A percentile compares a stretch with the other conserved stretches of the same genome.
These are phyloP conservation scores for Rhizophagus clarus DNA, from an alignment of 192 early-diverging fungal species.

Conservation along the genomic window DNA sequence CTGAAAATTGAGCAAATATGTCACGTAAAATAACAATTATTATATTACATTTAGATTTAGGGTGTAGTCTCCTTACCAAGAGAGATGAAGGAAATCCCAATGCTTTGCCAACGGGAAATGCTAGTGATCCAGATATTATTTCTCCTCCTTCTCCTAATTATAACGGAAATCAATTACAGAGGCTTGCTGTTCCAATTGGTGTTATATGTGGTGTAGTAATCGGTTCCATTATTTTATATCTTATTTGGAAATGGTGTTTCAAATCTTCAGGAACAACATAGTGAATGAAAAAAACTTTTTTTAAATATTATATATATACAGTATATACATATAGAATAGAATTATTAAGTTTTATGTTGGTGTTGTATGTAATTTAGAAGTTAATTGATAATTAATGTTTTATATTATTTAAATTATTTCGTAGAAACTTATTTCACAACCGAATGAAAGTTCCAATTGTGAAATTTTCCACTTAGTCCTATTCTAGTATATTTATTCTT, in stretches of 20 bases:
- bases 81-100: not conserved
- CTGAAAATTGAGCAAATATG: slow-evolving; percentile 16
- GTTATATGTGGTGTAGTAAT: not conserved
- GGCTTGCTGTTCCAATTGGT: slow-evolving; percentile 4
- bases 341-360: too few species aligned
- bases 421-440: too few species aligned
- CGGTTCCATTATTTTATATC: not conserved
- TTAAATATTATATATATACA: too few species aligned
- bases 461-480: too few species aligned
- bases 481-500: too few species aligned
- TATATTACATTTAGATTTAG: too few species aligned
- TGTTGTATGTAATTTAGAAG: too few species aligned
- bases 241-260: not conserved
- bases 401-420: too few species aligned
- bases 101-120: not conserved
- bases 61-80: not conserved
- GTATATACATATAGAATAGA: too few species aligned
- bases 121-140: not conserved
- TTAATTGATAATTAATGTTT: too few species aligned
- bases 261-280: not conserved
- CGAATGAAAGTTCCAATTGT: too few species aligned
- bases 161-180: not conserved
- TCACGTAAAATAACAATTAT: slow-evolving; percentile 22
- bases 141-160: not conserved
- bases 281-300: too few species aligned